phyloP scores from a whole-genome alignment of 1,139 yeast genomes.

The Saccharomyces hybrid region DNA sequence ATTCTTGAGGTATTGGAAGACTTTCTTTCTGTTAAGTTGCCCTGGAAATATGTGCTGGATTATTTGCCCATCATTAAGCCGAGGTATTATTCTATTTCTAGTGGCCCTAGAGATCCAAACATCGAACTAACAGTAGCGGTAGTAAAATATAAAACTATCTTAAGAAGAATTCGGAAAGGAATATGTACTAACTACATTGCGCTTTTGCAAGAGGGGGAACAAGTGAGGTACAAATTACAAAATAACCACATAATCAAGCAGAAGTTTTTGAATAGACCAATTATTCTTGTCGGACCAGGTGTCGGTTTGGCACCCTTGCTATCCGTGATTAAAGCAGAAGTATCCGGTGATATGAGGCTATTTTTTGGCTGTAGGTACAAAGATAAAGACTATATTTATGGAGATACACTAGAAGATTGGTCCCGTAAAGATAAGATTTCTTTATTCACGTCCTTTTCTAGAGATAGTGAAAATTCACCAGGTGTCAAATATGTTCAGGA shows the following conservation, averaged over 20 bases:
- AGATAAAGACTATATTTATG: constrained; percentile 62
- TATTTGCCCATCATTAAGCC: constrained; percentile 73
- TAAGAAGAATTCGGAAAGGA: constrained; percentile 70
- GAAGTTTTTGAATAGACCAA: constrained; percentile 37
- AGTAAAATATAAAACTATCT: constrained; percentile 78
- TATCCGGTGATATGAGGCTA: constrained; percentile 35
- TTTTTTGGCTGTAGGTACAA: constrained; percentile 72
- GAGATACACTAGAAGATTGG: constrained; percentile 43
- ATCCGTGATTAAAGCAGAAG: constrained; percentile 39
- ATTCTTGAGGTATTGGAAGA: constrained; percentile 76
- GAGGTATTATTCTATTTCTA: constrained; percentile 76
- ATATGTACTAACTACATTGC: constrained; percentile 76
- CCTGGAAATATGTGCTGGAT: constrained; percentile 66
- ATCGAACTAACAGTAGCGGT: constrained; percentile 59
- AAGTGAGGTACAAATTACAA: constrained; percentile 49
- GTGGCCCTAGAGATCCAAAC: constrained; percentile 38
- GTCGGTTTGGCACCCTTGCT: constrained; percentile 91
- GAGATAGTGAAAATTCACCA: constrained; percentile 39
- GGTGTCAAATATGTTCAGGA: constrained; percentile 65
- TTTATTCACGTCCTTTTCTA: constrained; percentile 53
- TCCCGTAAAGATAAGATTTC: constrained; percentile 32
- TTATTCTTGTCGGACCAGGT: constrained; percentile 77
- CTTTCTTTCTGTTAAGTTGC: constrained; percentile 65
- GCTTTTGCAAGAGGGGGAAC: constrained; percentile 40
- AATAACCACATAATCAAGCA: constrained; percentile 35